Evolutionary conservation across 768 basidiomycete species (phyloP), one percentile per base, ranked within the genome.

Genomic region (Tricholoma sp.): DNA sequence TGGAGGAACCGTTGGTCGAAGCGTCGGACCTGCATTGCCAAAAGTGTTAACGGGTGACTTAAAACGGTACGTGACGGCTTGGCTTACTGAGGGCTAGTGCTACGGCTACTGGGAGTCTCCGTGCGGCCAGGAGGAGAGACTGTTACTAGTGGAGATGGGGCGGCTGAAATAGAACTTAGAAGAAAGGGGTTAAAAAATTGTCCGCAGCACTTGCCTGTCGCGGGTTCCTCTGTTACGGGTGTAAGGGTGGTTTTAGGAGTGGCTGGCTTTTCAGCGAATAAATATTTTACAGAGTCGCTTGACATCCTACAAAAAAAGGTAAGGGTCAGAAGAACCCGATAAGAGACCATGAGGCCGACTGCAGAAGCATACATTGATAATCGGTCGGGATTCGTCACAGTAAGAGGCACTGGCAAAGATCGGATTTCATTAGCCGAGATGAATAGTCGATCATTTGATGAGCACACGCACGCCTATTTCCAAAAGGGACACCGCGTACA

Each of bases 401-500:
- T 69, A 32, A 77, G 66, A 21, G 72, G 73, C 29, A 77, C 77
- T 78, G 56, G 31, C 41, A 41, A 29, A 46, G 50, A 29, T 32
- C 29, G 43, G 51, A 51, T 35, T 27, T 57, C 52, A 27, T 47
- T 3, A 50, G 27, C 47, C 47, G 27, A 50, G 31, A 50, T 31
- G 47, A 50, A 50, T 3, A n/a, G 47, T 31, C 27, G 29, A 50
- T 31, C 16, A 50, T 6, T 10, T 50, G 47, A 50, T 29, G 7
- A 27, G 21, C 31, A n/a, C 19, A 66, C 75, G 41, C 58, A 79
- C 79, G 61, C 66, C 78, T 75, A 68, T 81, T 75, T 55, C 76
- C 73, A 19, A 72, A 65, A 22, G 80, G 80, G 14, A 81, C 79
- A 55, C 73, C 72, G 35, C 78, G 71, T 35, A 81, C 70, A 68